Evolutionary conservation across 768 basidiomycete species (phyloP), one percentile per base, ranked within the genome.

Genomic region (Leucocoprinus birnbaumii): DNA sequence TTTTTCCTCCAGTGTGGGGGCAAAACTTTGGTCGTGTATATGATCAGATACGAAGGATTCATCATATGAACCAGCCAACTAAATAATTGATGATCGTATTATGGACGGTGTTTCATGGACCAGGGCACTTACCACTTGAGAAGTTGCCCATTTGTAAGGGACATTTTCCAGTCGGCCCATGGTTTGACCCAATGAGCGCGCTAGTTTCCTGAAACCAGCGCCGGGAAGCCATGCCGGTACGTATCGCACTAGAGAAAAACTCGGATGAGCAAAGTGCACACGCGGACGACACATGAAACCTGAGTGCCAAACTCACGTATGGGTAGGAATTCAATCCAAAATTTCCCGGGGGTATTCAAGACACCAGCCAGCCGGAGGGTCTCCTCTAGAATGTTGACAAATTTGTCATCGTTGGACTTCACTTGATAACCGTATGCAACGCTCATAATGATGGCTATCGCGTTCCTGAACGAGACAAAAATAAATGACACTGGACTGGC

Each of bases 181-280:
- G 5, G 59, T 46, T 14, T 55, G 26, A 13, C 59, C 62, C 21
- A 53, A 62, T n/a, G 55, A 47, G 11, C 51, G 51, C 0, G 68
- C 71, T 6, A 54, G 24, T 14, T 63, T 63, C 58, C 78, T 76
- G 66, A 76, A 79, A 1, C 60, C 65, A 31, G 70, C 72, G 3
- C 75, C 71, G n/a, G 78, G 75, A 48, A 79, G 67, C 76, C 77
- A 77, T 0, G 61, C 60, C 0, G 77, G 77, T 1, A 78, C 18
- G 56, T 66, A 71, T 27, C 70, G 63, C 48, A 76, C 76, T 77
- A 8, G 21, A 11, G 22, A 14, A 22, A 22, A 31, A 45, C 5
- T 31, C 31, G 11, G n/a, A n/a, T n/a, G n/a, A n/a, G n/a, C n/a
- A n/a, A n/a, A n/a, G n/a, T n/a, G n/a, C n/a, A n/a, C n/a, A 31